Evolutionary conservation across 495 filamentous ascomycete species (phyloP).

Genomic region (Pseudoneurospora amorphoporcata): DNA sequence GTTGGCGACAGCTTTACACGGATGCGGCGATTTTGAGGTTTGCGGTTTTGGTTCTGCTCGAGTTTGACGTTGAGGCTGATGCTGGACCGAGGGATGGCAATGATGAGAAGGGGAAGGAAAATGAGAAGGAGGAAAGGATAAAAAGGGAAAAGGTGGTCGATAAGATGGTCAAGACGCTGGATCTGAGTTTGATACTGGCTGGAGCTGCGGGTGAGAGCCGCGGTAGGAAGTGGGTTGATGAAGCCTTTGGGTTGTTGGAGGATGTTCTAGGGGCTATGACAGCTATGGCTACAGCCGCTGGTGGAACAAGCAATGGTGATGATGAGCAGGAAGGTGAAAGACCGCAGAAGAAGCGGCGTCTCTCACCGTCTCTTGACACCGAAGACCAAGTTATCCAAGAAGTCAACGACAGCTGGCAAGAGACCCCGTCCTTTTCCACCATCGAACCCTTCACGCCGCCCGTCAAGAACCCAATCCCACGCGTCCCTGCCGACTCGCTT

Average conservation of each 20-base stretch:
- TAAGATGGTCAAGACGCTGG: constrained; percentile 53
- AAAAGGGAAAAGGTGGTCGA: constrained; percentile 7
- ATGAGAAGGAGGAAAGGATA: background rate
- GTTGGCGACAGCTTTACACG: constrained; percentile 70
- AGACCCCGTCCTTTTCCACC: constrained; percentile 30
- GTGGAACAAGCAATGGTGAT: background rate
- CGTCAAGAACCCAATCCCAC: constrained; percentile 24
- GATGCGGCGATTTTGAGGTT: constrained; percentile 63
- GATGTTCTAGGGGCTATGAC: constrained; percentile 9
- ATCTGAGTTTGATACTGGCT: constrained; percentile 73
- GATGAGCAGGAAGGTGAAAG: background rate
- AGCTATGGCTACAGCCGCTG: background rate
- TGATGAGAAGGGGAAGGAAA: constrained; percentile 1
- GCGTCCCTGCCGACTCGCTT: constrained; percentile 19
- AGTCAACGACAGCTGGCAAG: constrained; percentile 1
- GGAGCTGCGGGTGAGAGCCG: constrained; percentile 47
- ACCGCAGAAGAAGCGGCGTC: constrained; percentile 17
- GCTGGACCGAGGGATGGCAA: background rate
- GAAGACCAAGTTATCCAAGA: background rate
- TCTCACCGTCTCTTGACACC: background rate
- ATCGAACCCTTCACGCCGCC: constrained; percentile 33
- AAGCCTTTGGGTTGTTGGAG: constrained; percentile 38
- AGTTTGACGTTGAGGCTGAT: background rate
- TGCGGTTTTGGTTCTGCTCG: constrained; percentile 26
- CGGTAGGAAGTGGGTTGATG: constrained; percentile 52